These are phyloP conservation scores for Amesomyces nigricolor DNA, from an alignment of 2,329 filamentous ascomycete genomes.

Conservation along the genomic window DNA sequence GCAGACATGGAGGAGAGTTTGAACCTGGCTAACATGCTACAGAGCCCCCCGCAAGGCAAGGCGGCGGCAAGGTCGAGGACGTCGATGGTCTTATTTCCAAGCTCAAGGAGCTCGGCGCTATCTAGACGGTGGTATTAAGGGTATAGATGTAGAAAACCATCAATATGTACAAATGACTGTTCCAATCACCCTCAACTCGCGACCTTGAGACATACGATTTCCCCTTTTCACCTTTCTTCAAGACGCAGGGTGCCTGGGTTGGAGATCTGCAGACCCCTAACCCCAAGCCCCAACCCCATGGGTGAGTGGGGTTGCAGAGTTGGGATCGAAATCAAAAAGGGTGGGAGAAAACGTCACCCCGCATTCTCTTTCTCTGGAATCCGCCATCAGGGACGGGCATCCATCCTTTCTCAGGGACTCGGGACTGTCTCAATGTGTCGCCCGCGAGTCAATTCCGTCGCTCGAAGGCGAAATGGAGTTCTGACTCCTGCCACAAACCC, in stretches of 20 bases:
- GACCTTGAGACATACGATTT: too few relatives aligned
- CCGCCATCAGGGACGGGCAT: neutral
- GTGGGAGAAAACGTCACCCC: neutral
- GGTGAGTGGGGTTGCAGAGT: neutral
- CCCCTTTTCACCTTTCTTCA: too few relatives aligned
- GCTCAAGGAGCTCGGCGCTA: constrained; percentile 90
- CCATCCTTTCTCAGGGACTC: too few relatives aligned
- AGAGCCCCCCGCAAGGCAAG: constrained; percentile 84
- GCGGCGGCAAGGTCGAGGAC: constrained; percentile 94
- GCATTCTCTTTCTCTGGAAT: neutral
- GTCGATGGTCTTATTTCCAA: constrained; percentile 91
- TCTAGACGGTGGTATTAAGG: constrained; percentile 45
- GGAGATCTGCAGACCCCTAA: too few relatives aligned
- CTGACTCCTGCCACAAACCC: neutral
- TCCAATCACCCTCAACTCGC: too few relatives aligned
- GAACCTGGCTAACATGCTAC: constrained; percentile 22
- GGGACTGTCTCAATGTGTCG: too few relatives aligned
- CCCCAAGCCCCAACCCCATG: neutral
- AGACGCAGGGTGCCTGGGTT: too few relatives aligned
- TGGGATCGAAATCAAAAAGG: neutral
- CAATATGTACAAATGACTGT: too few relatives aligned
- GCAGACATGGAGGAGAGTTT: constrained; percentile 1
- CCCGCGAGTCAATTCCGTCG: neutral
- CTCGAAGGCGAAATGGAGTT: neutral
- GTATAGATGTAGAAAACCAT: too few relatives aligned